Conservation (phyloP, 805 yeast genomes). For the Metschnikowia bowlesiae region DNA sequence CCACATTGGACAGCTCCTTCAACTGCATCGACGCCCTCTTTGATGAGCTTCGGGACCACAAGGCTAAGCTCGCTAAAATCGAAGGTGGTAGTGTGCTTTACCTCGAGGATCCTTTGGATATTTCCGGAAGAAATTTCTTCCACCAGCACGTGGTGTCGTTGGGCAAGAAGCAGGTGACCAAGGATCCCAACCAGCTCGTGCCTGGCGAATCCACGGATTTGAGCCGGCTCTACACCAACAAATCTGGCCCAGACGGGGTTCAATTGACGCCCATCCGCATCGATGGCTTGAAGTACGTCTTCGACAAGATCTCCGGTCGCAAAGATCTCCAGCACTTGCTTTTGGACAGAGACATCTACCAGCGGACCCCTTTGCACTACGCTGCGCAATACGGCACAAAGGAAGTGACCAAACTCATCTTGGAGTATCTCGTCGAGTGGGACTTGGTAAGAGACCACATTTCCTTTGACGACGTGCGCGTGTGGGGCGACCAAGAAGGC, state of each 20-base stretch:
- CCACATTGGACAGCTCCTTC: conserved; percentile 53
- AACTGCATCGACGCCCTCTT: conserved; percentile 55
- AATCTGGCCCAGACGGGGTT: conserved; percentile 50
- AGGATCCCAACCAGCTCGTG: conserved; percentile 40
- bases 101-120: conserved; percentile 51
- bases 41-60: conserved; percentile 10
- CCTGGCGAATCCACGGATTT: conserved; percentile 31
- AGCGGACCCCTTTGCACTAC: conserved; percentile 84
- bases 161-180: conserved; percentile 55
- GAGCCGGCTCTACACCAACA: conserved; percentile 23
- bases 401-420: conserved; percentile 53
- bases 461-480: conserved; percentile 51
- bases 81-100: neutral
- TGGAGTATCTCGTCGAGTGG: conserved; percentile 59
- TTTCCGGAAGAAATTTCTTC: conserved; percentile 77
- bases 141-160: conserved; percentile 78
- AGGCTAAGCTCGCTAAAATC: neutral
- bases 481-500: conserved; percentile 77
- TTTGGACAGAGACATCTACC: conserved; percentile 67
- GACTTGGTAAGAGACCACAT: conserved; percentile 42
- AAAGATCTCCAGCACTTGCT: conserved; percentile 28
- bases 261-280: conserved; percentile 46
- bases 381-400: conserved; percentile 82
- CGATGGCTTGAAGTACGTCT: conserved; percentile 55
- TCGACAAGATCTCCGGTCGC: conserved; percentile 40